Base-by-base conservation (phyloP, 805 yeast species). In the Hanseniaspora clermontiae region DNA sequence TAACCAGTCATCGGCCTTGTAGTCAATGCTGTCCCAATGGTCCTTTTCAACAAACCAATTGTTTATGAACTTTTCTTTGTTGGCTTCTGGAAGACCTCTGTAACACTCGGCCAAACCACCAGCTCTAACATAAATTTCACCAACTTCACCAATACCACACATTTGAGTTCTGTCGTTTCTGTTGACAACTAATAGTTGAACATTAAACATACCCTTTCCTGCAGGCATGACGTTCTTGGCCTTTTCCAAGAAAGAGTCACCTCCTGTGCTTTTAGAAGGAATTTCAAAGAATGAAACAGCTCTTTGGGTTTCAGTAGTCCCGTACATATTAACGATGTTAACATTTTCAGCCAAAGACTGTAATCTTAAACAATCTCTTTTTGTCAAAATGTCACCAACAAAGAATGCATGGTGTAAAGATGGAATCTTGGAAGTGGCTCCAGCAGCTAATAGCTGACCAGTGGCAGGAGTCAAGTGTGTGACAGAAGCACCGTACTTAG, bases 391-490 rank as follows among this genome's bases (percentile, higher is more conserved):
- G 70, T 93, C 99, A 65, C 99, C 99, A 32, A 93, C 99, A 65
- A 93, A 93, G 75, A 93, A 93, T 1, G 98, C 98, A 67, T 91
- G 97, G 66, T 87, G 96, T 60, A 93, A 76, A 3, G 81, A 66
- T 29, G 95, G 91, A 67, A 93, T 85, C 57, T 84, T 83, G 12
- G 93, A 83, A 14, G 85, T 75, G 19, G 98, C 98, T 73, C 93
- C 97, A 5, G 97, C 97, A 59, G 96, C 84, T 63, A 93, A 75
- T 58, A 93, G 74, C 71, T 93, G 99, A 60, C 99, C 99, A 98
- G 95, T 93, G 6, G 98, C 98, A 5, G 99, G 99, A 0, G 99
- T 93, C 71, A 93, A 78, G 70, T 93, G 99, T 1, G 99, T 93
- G 1, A 93, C 97, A 1, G 96, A 84, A 31, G 97, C 96, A 15